Percentiles rank a stretch among this genome's conserved stretches.
Conservation (phyloP, 805 yeast species). For the Komagataella phaffii region DNA sequence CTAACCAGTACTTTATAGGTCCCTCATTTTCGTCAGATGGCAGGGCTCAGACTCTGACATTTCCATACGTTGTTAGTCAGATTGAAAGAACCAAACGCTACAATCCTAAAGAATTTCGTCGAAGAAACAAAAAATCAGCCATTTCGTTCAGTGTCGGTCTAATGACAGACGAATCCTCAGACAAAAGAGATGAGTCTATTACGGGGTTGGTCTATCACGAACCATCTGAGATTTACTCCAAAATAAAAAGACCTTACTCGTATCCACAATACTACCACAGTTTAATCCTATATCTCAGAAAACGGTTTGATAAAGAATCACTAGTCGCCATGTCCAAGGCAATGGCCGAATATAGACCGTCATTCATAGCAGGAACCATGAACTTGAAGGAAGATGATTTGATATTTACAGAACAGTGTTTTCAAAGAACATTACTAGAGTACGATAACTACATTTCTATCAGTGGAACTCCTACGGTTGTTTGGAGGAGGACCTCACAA, state of each 20-base stretch:
- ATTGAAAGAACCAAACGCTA: conserved; percentile 22
- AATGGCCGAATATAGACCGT: conserved; percentile 84
- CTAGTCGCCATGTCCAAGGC: conserved; percentile 74
- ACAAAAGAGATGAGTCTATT: conserved; percentile 9
- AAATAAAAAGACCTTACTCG: conserved; percentile 64
- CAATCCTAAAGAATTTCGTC: conserved; percentile 26
- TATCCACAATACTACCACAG: conserved; percentile 88
- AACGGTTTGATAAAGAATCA: conserved; percentile 55
- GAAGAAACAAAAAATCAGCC: conserved; percentile 19
- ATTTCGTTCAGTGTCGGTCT: conserved; percentile 37
- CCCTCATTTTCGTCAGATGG: conserved; percentile 19
- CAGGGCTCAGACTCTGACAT: conserved; percentile 27
- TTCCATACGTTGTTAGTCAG: conserved; percentile 46
- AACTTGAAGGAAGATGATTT: conserved; percentile 82
- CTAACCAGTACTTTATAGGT: conserved; percentile 61
- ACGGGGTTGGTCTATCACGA: conserved; percentile 35
- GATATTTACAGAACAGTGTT: conserved; percentile 92
- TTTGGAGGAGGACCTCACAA: conserved; percentile 94
- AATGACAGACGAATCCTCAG: conserved; percentile 20
- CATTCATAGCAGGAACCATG: conserved; percentile 85
- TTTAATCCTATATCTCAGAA: conserved; percentile 56
- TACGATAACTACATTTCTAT: conserved; percentile 75
- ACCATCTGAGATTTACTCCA: conserved; percentile 70
- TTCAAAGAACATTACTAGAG: conserved; percentile 82
- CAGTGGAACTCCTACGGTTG: conserved; percentile 88